Conservation (phyloP, 371 early-diverging fungal species). For the Zopfochytrium polystomum region DNA sequence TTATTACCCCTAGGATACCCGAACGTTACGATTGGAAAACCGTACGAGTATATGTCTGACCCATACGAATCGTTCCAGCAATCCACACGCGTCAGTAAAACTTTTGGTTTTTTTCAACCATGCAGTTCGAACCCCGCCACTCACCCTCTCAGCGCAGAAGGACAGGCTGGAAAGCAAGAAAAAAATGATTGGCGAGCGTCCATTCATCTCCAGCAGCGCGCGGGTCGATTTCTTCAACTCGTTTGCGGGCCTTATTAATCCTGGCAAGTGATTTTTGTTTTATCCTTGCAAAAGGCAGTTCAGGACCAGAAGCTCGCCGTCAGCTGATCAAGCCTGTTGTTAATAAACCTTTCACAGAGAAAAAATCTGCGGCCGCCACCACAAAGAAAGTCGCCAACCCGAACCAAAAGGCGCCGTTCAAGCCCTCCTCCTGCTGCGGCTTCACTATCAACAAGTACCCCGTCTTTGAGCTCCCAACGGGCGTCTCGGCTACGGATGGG, state of each 20-base stretch:
- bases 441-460: conserved; percentile 51
- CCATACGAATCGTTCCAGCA: conserved; percentile 35
- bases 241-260: conserved; percentile 32
- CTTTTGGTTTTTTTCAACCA: not conserved
- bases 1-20: too few relatives aligned
- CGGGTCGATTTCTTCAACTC: conserved; percentile 39
- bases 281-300: not conserved
- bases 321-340: conserved; percentile 4
- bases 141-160: conserved; percentile 19
- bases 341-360: not conserved
- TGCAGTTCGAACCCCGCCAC: not conserved
- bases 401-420: conserved; percentile 40
- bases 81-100: conserved; percentile 1
- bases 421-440: conserved; percentile 39
- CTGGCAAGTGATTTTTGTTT: not conserved
- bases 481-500: conserved; percentile 6
- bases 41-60: conserved; percentile 39
- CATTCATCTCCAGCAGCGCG: conserved; percentile 39
- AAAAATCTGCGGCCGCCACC: not conserved
- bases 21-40: conserved; percentile 46
- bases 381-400: not conserved
- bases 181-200: conserved; percentile 41
- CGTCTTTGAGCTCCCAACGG: conserved; percentile 34
- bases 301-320: not conserved
- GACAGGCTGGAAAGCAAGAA: conserved; percentile 35